A percentile compares a stretch with the other conserved stretches of the same genome.
These are phyloP conservation scores for Penicillium samsonianum DNA, from an alignment of 495 filamentous ascomycete genomes.

Conservation along the genomic window DNA sequence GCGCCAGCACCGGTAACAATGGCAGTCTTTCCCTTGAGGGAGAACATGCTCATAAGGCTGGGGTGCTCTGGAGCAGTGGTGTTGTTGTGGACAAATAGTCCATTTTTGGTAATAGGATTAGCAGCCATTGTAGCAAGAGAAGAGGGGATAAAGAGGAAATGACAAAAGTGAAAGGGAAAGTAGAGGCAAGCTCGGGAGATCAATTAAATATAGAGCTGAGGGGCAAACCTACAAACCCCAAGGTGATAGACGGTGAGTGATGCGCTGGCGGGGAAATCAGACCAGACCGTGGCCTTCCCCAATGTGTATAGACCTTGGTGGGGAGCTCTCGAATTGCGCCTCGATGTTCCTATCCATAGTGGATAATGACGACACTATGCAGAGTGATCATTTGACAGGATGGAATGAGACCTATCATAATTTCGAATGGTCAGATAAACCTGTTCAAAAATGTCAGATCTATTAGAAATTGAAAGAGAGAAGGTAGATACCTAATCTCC, in stretches of 20 bases:
- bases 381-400: slow-evolving; percentile 4
- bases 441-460: background rate
- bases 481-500: too few relatives aligned
- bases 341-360: slow-evolving; percentile 7
- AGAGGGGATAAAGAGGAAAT: background rate
- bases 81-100: slow-evolving; percentile 60
- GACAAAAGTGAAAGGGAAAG: background rate
- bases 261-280: slow-evolving; percentile 13
- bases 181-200: background rate
- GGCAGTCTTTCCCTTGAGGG: slow-evolving; percentile 78
- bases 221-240: slow-evolving; percentile 1
- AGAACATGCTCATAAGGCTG: slow-evolving; percentile 76
- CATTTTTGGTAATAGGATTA: slow-evolving; percentile 41
- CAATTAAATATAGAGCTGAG: slow-evolving; percentile 22
- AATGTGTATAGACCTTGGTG: slow-evolving; percentile 1
- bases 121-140: slow-evolving; percentile 33
- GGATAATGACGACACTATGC: slow-evolving; percentile 20
- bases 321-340: slow-evolving; percentile 9
- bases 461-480: background rate
- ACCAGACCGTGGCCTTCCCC: background rate
- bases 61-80: slow-evolving; percentile 59
- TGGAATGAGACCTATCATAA: background rate
- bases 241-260: slow-evolving; percentile 16
- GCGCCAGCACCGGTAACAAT: slow-evolving; percentile 80
- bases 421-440: background rate